These are phyloP conservation scores for Hermanozyma aechmeae DNA, from an alignment of 805 yeast genomes.

Conservation along the genomic window DNA sequence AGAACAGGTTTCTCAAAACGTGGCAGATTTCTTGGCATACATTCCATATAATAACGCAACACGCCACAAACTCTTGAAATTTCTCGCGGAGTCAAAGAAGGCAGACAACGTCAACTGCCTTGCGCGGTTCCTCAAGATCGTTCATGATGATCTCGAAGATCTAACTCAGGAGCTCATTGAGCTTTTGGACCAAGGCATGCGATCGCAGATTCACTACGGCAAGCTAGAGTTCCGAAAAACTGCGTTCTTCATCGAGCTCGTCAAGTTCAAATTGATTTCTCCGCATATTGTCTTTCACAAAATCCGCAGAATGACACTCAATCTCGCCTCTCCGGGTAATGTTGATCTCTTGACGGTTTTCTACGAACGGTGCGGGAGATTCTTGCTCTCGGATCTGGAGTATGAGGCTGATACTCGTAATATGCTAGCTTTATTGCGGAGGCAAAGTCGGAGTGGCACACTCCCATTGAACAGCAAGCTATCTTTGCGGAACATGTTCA, in stretches of 20 bases:
- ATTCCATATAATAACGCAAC: constrained; percentile 67
- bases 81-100: constrained; percentile 42
- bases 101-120: constrained; percentile 39
- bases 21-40: constrained; percentile 33
- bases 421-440: constrained; percentile 49
- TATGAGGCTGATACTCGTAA: constrained; percentile 51
- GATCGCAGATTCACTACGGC: constrained; percentile 47
- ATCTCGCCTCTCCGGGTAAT: constrained; percentile 43
- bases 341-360: constrained; percentile 62
- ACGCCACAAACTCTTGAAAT: constrained; percentile 46
- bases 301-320: constrained; percentile 49
- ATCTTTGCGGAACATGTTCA: constrained; percentile 48
- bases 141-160: constrained; percentile 38
- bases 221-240: constrained; percentile 48
- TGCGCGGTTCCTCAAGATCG: constrained; percentile 62
- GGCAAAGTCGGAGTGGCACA: constrained; percentile 37
- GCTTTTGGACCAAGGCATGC: constrained; percentile 49
- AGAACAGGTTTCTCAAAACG: constrained; percentile 15
- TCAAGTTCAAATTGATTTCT: constrained; percentile 69
- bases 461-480: constrained; percentile 47
- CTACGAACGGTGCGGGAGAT: constrained; percentile 66
- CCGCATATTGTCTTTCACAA: constrained; percentile 65
- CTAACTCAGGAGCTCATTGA: constrained; percentile 44
- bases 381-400: constrained; percentile 48
- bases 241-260: constrained; percentile 61